A percentile compares a stretch with the other conserved stretches of the same genome.
Conservation (phyloP, 768 basidiomycete genomes). For the Trichaptum fuscoviolaceum region DNA sequence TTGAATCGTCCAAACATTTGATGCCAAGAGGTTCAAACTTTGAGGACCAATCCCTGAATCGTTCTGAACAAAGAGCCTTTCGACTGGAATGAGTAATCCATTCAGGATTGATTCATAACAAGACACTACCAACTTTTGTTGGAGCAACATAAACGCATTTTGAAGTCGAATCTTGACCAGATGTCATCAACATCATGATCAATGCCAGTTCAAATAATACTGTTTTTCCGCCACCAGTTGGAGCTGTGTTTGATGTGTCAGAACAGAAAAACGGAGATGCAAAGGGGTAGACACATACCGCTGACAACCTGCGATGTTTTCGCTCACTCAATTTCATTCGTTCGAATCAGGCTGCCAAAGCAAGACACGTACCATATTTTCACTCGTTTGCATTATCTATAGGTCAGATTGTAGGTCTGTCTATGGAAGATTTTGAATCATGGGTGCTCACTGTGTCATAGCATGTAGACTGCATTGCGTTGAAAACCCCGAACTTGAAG, state of each 20-base stretch:
- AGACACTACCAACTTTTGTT: conserved; percentile 56
- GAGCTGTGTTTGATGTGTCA: conserved; percentile 47
- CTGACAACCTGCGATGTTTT: conserved; percentile 54
- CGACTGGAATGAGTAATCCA: background rate
- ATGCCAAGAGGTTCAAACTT: conserved; percentile 77
- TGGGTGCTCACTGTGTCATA: conserved; percentile 58
- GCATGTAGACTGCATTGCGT: conserved; percentile 83
- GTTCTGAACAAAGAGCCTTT: conserved; percentile 86
- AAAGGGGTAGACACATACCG: conserved; percentile 33
- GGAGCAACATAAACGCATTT: conserved; percentile 93
- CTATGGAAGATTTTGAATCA: background rate
- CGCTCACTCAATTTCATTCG: background rate
- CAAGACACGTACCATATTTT: conserved; percentile 53
- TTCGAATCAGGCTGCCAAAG: background rate
- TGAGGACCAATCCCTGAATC: conserved; percentile 72
- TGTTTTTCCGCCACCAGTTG: conserved; percentile 96
- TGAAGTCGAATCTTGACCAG: conserved; percentile 23
- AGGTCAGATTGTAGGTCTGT: conserved; percentile 4
- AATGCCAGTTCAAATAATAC: conserved; percentile 91
- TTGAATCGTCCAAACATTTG: conserved; percentile 48
- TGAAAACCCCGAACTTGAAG: conserved; percentile 90
- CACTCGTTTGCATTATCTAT: conserved; percentile 53
- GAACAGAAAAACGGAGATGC: conserved; percentile 9
- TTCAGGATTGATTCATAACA: too few species aligned
- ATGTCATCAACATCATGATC: conserved; percentile 58